Evolutionary conservation across 176 grass and related monocot species (phyloP).

Genomic region (Oryza glaberrima): DNA sequence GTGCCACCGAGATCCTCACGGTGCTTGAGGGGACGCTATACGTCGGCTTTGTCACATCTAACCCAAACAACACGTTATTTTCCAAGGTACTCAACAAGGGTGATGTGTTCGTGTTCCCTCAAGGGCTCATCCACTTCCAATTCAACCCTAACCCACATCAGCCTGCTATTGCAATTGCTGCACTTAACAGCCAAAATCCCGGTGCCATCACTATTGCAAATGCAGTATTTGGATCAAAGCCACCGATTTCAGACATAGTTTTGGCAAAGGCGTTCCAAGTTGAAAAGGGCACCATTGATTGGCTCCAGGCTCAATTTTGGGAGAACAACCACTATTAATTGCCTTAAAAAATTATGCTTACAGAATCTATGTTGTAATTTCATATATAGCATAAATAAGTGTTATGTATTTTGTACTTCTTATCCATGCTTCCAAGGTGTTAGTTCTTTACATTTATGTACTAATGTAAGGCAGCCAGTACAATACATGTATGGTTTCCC

Average conservation of each 20-base stretch:
- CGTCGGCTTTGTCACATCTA: constrained; percentile 41
- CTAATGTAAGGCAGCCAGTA: too few species aligned
- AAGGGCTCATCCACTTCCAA: constrained; percentile 44
- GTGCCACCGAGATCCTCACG: constrained; percentile 9
- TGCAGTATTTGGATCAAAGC: constrained; percentile 35
- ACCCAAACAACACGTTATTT: constrained; percentile 26
- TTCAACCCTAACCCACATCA: constrained; percentile 25
- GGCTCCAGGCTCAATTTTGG: constrained; percentile 49
- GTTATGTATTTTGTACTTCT: too few species aligned
- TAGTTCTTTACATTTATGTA: too few species aligned
- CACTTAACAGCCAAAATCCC: constrained; percentile 34
- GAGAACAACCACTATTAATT: constrained; percentile 21
- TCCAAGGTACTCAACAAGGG: constrained; percentile 46
- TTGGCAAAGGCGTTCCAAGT: constrained; percentile 40
- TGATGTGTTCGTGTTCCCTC: constrained; percentile 36
- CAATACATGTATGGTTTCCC: too few species aligned
- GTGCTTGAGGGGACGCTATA: constrained; percentile 44
- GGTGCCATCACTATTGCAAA: constrained; percentile 26
- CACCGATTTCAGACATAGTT: constrained; percentile 42
- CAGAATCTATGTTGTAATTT: too few species aligned
- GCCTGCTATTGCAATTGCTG: constrained; percentile 19
- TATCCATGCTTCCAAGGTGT: too few species aligned
- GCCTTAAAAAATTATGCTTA: too few species aligned
- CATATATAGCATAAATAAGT: too few species aligned
- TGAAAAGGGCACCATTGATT: constrained; percentile 31